Base-by-base conservation (phyloP, 345 rosid species). In the Ricinus communis region DNA sequence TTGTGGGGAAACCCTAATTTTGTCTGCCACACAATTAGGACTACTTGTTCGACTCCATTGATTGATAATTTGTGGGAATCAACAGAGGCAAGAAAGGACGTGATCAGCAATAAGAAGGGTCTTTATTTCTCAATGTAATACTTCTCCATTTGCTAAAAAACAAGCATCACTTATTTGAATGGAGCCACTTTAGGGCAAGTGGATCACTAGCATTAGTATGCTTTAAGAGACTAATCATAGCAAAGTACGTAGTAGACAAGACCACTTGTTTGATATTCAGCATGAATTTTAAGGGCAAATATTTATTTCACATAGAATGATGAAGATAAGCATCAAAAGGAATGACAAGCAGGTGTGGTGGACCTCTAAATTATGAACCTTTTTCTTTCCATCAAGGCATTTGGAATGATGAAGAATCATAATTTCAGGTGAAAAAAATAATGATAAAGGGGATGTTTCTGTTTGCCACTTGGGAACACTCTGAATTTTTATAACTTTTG, bases 1-100 rank as follows among this genome's bases (percentile, higher is more conserved):
- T 65, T 72, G 74, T 74, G 76, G 81, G 85, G 75, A 71, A 78
- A 80, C 79, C 82, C 82, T 83, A 80, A 85, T 81, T 82, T 61
- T 85, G 91, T 83, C 89, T 76, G 91, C 89, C 91, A 87, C 68
- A 76, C 31, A 27, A 28, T 43, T 28, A 19, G 25, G 55, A 72
- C 65, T 67, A 51, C 63, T 60, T 64, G 33, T 43, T 38, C 65
- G 71, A 59, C 24, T 33, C 16, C 33, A 65, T 76, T 61, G 66
- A 54, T 60, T 69, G 50, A 77, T 67, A n/a, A 51, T 60, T 46
- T 79, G 82, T 77, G 68, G 85, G 79, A 79, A 82, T 81, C 83
- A 79, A 71, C 41, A 5, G 59, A 65, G 78, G 76, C 85, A 76
- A 60, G 82, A 81, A 71, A 72, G 70, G 82, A 82, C 70, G 22